Base-by-base conservation (phyloP, 192 early-diverging fungal species). In the Entomortierella parvispora region DNA sequence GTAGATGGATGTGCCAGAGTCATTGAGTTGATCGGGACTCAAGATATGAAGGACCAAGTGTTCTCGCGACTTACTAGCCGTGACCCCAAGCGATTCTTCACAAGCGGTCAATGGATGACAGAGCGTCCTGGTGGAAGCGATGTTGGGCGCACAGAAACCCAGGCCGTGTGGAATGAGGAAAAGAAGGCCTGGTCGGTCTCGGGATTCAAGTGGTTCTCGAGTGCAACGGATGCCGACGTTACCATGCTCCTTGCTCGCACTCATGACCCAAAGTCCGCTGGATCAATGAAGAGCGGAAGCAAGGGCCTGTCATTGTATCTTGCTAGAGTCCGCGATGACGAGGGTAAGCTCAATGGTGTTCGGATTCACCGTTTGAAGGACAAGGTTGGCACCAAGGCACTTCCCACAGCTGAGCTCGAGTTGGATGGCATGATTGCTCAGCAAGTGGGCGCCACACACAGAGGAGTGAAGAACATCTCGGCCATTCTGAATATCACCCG, bases 51-150 rank as follows among this genome's bases (percentile, higher is more conserved):
- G 51, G 60, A 74, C 6, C 63, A 71, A 26, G 81, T 82, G 7
- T 84, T 61, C 31, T 25, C 51, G 23, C 69, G 80, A 26, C 62
- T 91, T 15, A 86, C 74, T 2, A 86, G 82, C 43, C 87, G 90
- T 12, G 90, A 93, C 54, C 90, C 91, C 10, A 67, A 59, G 2
- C 49, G 56, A n/a, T 89, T 90, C 55, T 88, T 84, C 78, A 92
- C 88, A 32, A 84, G 81, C 56, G 90, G 90, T 11, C 91, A 93
- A 63, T 92, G 89, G 90, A 93, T 92, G 91, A 93, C 90, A 4
- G 91, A 93, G 65, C 77, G 90, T 20, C 88, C 89, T 17, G 90
- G 90, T 44, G 91, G 90, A 33, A 84, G 81, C 33, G 91, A 92
- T 65, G 84, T 92, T 37, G 83, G 81, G n/a, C 80, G 80, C 4